Evolutionary conservation across 208 protist species (phyloP).

Genomic region (Sergeia podlipaevii): DNA sequence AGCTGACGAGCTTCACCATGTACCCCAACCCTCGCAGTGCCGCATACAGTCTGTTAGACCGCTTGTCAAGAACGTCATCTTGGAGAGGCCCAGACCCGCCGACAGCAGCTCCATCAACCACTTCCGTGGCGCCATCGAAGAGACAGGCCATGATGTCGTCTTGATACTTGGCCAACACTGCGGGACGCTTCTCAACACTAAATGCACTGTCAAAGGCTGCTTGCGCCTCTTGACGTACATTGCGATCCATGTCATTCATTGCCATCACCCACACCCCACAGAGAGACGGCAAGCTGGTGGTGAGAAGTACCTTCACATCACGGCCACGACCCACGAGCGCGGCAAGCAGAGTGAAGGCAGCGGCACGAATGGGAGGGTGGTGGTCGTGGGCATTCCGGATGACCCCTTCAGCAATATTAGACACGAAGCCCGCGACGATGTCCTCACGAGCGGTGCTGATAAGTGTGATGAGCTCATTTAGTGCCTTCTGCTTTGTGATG

Average conservation of each 20-base stretch:
- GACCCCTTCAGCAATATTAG: slow-evolving; percentile 48
- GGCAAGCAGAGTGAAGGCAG: slow-evolving; percentile 49
- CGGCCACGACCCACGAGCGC: slow-evolving; percentile 42
- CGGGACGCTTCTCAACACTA: slow-evolving; percentile 39
- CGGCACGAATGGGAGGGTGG: slow-evolving; percentile 58
- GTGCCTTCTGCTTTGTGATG: slow-evolving; percentile 82
- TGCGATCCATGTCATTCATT: slow-evolving; percentile 78
- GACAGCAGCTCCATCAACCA: slow-evolving; percentile 16
- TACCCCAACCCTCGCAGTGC: slow-evolving; percentile 68
- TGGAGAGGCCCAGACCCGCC: slow-evolving; percentile 38
- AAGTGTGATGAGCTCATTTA: slow-evolving; percentile 42
- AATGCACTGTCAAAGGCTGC: slow-evolving; percentile 70
- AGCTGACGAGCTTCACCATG: slow-evolving; percentile 73
- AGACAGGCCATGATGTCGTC: slow-evolving; percentile 42
- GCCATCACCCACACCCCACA: slow-evolving; percentile 63
- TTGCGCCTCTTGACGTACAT: slow-evolving; percentile 41
- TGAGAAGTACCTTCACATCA: slow-evolving; percentile 39
- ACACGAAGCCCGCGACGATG: slow-evolving; percentile 41
- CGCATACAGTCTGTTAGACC: slow-evolving; percentile 60
- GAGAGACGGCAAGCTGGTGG: slow-evolving; percentile 40
- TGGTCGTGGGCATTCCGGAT: slow-evolving; percentile 58
- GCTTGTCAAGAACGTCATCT: slow-evolving; percentile 64
- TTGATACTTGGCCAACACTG: slow-evolving; percentile 56
- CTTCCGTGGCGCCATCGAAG: slow-evolving; percentile 33
- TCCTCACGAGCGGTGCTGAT: slow-evolving; percentile 22